A percentile compares a stretch with the other conserved stretches of the same genome.
Conservation (phyloP, 495 filamentous ascomycete species). For the Penicillium lagena region DNA sequence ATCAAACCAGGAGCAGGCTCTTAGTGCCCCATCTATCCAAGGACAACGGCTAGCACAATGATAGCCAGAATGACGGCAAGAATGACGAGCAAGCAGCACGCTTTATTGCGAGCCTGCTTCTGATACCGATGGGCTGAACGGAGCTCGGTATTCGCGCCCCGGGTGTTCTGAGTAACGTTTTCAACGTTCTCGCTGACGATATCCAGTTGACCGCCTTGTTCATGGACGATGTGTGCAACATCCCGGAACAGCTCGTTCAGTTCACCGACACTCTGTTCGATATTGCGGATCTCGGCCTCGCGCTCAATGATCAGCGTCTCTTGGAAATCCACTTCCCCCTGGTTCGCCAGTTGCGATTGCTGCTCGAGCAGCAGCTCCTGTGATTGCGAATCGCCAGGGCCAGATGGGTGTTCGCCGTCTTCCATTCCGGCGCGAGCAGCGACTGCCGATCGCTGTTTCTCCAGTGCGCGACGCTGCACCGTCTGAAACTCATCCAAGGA, state of each 20-base stretch:
- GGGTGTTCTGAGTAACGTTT: slow-evolving; percentile 68
- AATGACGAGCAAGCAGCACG: slow-evolving; percentile 88
- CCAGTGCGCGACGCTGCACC: slow-evolving; percentile 79
- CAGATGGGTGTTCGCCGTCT: slow-evolving; percentile 35
- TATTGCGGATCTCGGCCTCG: slow-evolving; percentile 91
- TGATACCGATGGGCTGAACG: slow-evolving; percentile 80
- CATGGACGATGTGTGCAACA: slow-evolving; percentile 90
- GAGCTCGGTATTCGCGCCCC: slow-evolving; percentile 79
- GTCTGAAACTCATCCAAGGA: slow-evolving; percentile 84
- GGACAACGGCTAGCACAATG: slow-evolving; percentile 74
- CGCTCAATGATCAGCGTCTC: slow-evolving; percentile 92
- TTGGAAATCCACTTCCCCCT: slow-evolving; percentile 97
- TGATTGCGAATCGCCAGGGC: slow-evolving; percentile 35
- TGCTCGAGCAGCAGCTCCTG: slow-evolving; percentile 70
- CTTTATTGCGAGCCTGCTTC: slow-evolving; percentile 85
- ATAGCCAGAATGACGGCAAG: slow-evolving; percentile 82
- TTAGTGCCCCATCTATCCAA: slow-evolving; percentile 40
- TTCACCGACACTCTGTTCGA: slow-evolving; percentile 92
- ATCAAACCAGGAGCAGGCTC: not conserved
- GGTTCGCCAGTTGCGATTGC: slow-evolving; percentile 73
- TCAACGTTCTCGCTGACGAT: slow-evolving; percentile 85
- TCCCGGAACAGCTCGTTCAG: slow-evolving; percentile 95
- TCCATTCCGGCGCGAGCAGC: slow-evolving; percentile 72
- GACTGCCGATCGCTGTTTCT: slow-evolving; percentile 82
- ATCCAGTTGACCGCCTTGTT: slow-evolving; percentile 86